phyloP scores from a whole-genome alignment of 2,329 filamentous ascomycete genomes.

The Hypoxylon sp. region DNA sequence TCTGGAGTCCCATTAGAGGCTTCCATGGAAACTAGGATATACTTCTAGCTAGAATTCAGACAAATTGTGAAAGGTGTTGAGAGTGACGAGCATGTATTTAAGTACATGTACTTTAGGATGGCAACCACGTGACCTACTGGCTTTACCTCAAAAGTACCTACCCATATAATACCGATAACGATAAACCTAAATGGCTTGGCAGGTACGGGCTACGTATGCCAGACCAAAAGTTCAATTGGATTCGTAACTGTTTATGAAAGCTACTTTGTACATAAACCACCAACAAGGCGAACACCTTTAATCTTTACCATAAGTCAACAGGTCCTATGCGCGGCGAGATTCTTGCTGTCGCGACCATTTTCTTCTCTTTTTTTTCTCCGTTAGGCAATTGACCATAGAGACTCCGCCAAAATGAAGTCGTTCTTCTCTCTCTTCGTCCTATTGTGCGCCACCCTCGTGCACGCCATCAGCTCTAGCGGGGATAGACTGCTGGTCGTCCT shows the following conservation, averaged over 20 bases:
- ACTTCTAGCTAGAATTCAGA: too few relatives aligned
- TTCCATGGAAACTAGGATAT: too few relatives aligned
- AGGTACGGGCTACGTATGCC: conserved; percentile 47
- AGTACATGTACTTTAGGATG: too few relatives aligned
- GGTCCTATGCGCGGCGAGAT: conserved; percentile 40
- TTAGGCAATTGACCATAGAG: conserved; percentile 31
- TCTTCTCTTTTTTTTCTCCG: conserved; percentile 32
- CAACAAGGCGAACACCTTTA: too few relatives aligned
- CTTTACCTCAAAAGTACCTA: too few relatives aligned
- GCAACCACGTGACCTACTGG: too few relatives aligned
- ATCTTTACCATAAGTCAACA: conserved; percentile 6
- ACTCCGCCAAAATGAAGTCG: conserved; percentile 72
- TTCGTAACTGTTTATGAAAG: conserved; percentile 32
- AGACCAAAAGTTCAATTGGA: conserved; percentile 33
- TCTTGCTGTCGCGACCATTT: conserved; percentile 38
- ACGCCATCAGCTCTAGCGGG: conserved; percentile 81
- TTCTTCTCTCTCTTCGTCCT: conserved; percentile 75
- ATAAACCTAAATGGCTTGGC: conserved; percentile 40
- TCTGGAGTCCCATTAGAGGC: too few relatives aligned
- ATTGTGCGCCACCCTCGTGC: conserved; percentile 70
- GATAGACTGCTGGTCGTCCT: conserved; percentile 84
- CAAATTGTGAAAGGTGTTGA: too few relatives aligned
- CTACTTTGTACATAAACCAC: conserved; percentile 22
- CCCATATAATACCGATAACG: too few relatives aligned
- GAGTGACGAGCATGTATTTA: too few relatives aligned